A percentile compares a stretch with the other conserved stretches of the same genome.
Conservation (phyloP, 495 filamentous ascomycete genomes). For the Symbiotaphrina buchneri region DNA sequence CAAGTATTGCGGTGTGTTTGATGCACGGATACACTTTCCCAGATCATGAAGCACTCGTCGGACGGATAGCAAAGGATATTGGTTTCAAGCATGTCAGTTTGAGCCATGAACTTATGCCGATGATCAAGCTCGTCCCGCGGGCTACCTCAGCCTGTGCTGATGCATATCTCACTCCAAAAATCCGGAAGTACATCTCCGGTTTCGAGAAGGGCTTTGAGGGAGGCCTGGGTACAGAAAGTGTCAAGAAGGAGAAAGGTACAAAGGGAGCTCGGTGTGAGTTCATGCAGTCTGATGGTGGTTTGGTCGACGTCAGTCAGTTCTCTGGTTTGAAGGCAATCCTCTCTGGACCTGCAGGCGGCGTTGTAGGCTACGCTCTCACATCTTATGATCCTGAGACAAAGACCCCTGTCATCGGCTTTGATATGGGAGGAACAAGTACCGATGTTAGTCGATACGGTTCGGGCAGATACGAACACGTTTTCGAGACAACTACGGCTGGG, state of each 20-base stretch:
- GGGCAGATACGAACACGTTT: conserved; percentile 87
- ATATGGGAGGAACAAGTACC: conserved; percentile 91
- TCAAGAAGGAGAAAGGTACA: conserved; percentile 29
- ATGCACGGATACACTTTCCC: conserved; percentile 72
- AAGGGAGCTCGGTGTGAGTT: conserved; percentile 53
- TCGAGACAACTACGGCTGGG: conserved; percentile 90
- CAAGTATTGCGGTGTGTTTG: conserved; percentile 53
- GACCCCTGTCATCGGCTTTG: conserved; percentile 86
- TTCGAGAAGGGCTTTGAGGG: conserved; percentile 60
- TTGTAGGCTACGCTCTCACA: conserved; percentile 83
- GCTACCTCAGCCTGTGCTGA: conserved; percentile 88
- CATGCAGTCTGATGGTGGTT: conserved; percentile 68
- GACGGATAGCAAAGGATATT: conserved; percentile 42
- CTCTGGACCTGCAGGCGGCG: conserved; percentile 55
- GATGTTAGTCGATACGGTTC: conserved; percentile 79
- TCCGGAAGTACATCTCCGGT: conserved; percentile 84
- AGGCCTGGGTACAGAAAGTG: conserved; percentile 41
- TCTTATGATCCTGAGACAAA: conserved; percentile 73
- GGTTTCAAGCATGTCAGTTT: conserved; percentile 58
- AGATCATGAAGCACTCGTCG: conserved; percentile 46
- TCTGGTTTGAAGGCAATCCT: conserved; percentile 56
- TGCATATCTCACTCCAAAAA: conserved; percentile 87
- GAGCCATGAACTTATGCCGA: conserved; percentile 68
- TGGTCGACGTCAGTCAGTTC: conserved; percentile 56
- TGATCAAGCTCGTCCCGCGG: conserved; percentile 76